A percentile compares a stretch with the other conserved stretches of the same genome.
Conservation (phyloP, 1,139 yeast genomes). For the Geotrichum reessii region DNA sequence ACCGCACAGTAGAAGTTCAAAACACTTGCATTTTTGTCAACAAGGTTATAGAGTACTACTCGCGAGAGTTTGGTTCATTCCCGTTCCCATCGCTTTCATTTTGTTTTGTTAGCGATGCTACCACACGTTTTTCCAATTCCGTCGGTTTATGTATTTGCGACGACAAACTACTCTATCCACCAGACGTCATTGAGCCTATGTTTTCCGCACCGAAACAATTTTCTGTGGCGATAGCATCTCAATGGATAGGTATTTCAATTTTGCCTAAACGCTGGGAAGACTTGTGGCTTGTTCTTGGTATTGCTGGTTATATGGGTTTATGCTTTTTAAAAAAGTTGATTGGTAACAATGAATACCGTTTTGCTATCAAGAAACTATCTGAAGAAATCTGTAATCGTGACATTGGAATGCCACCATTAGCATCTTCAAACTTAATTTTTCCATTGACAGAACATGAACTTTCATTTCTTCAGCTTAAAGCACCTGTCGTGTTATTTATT, state of each 20-base stretch:
- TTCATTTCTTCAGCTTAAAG: conserved; percentile 62
- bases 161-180: conserved; percentile 64
- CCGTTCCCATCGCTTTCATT: conserved; percentile 81
- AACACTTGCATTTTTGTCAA: conserved; percentile 74
- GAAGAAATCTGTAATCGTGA: conserved; percentile 69
- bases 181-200: conserved; percentile 74
- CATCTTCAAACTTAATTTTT: conserved; percentile 55
- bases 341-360: conserved; percentile 81
- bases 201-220: conserved; percentile 62
- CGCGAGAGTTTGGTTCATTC: conserved; percentile 86
- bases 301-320: conserved; percentile 75
- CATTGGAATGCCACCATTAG: conserved; percentile 76
- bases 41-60: conserved; percentile 74
- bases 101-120: conserved; percentile 62
- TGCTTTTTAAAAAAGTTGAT: conserved; percentile 63
- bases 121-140: conserved; percentile 48
- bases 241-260: conserved; percentile 92
- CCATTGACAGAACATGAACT: conserved; percentile 67
- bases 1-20: conserved; percentile 51
- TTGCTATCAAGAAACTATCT: conserved; percentile 56
- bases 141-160: conserved; percentile 74
- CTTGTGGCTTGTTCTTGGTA: conserved; percentile 88
- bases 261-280: conserved; percentile 77
- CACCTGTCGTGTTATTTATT: conserved; percentile 80
- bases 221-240: conserved; percentile 69